These are phyloP conservation scores for Helianthus annuus DNA, from an alignment of 129 eudicot genomes.

Conservation along the genomic window DNA sequence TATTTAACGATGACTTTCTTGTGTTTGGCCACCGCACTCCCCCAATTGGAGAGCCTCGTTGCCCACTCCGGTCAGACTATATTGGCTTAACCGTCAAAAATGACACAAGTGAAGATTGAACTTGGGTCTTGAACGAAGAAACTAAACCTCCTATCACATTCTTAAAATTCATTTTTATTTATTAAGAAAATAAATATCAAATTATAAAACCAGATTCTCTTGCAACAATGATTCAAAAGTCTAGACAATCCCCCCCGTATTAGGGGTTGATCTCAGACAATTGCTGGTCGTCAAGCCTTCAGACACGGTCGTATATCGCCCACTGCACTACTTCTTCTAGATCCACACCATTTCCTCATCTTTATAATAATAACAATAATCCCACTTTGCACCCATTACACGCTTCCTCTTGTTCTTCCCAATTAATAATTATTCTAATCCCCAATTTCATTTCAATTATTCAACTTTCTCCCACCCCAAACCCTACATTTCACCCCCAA, in stretches of 20 bases:
- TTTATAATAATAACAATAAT: not conserved
- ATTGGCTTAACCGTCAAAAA: too few species aligned
- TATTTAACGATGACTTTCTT: too few species aligned
- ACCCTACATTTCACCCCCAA: not conserved
- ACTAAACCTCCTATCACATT: too few species aligned
- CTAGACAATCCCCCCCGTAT: not conserved
- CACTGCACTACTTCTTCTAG: constrained; percentile 14
- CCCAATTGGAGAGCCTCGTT: too few species aligned
- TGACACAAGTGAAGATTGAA: too few species aligned
- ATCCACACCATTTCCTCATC: constrained; percentile 19
- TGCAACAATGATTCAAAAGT: not conserved
- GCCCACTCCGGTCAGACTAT: too few species aligned
- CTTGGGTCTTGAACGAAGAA: too few species aligned
- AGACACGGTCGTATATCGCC: constrained; percentile 27
- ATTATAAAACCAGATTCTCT: not conserved
- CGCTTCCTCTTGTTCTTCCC: constrained; percentile 17
- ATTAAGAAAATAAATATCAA: not conserved
- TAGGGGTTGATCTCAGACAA: constrained; percentile 1
- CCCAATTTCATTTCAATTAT: constrained; percentile 19
- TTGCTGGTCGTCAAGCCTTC: constrained; percentile 11
- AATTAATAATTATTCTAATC: constrained; percentile 16
- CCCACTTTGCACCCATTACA: constrained; percentile 30
- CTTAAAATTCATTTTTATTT: too few species aligned
- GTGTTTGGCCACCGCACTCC: too few species aligned
- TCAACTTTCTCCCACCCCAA: not conserved